Percentiles rank a stretch among this genome's conserved stretches.
phyloP scores from a whole-genome alignment of 139 green algal species.

The Micractinium sp. region DNA sequence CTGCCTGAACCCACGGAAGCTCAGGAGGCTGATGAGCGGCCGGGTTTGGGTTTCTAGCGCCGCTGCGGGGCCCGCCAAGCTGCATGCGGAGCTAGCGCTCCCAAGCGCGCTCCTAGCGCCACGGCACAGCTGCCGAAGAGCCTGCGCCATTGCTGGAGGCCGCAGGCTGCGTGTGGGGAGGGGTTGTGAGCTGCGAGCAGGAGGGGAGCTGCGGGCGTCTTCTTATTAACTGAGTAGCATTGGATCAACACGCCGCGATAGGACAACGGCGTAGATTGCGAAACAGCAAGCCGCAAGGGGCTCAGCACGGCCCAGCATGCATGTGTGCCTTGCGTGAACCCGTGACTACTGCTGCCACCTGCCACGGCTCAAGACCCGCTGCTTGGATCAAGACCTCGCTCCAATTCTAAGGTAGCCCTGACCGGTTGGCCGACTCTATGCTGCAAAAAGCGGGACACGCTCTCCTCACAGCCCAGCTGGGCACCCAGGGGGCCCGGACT shows the following conservation, averaged over 20 bases:
- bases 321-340: too few species aligned
- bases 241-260: too few species aligned
- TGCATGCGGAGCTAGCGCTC: not conserved
- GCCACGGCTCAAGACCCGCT: not conserved
- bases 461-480: not conserved
- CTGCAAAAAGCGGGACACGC: slow-evolving; percentile 1
- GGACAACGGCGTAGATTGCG: too few species aligned
- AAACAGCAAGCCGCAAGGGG: too few species aligned
- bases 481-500: not conserved
- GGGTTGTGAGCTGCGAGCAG: too few species aligned
- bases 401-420: not conserved
- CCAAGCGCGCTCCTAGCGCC: not conserved
- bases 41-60: slow-evolving; percentile 5
- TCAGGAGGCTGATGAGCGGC: slow-evolving; percentile 25
- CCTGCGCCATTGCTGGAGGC: too few species aligned
- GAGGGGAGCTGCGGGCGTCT: too few species aligned
- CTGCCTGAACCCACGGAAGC: slow-evolving; percentile 18
- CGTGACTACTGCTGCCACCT: not conserved
- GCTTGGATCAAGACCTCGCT: not conserved
- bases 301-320: too few species aligned
- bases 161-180: too few species aligned
- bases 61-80: not conserved
- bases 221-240: too few species aligned
- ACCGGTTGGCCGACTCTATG: not conserved
- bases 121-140: not conserved